These are phyloP conservation scores for Stromatinia cepivora DNA, from an alignment of 2,329 filamentous ascomycete genomes.

Conservation along the genomic window DNA sequence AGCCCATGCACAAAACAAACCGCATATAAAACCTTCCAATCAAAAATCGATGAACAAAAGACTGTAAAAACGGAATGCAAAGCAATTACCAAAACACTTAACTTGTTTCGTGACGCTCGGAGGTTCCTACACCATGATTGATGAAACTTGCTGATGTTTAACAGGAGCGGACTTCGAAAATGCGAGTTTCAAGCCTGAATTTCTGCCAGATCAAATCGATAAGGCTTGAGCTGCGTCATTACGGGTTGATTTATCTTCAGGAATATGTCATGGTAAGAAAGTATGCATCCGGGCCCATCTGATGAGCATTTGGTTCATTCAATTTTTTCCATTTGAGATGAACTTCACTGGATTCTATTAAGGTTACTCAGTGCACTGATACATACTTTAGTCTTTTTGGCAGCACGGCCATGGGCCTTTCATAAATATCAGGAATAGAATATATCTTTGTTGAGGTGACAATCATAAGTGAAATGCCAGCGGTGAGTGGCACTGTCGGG, in stretches of 20 bases:
- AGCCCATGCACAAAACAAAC: not conserved
- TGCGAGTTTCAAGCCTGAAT: not conserved
- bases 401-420: not conserved
- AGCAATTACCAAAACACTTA: too few relatives aligned
- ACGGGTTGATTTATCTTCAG: not conserved
- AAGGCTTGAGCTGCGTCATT: not conserved
- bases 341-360: not conserved
- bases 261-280: not conserved
- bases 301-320: too few relatives aligned
- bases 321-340: not conserved
- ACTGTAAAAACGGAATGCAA: not conserved
- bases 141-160: slow-evolving; percentile 4
- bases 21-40: not conserved
- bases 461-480: not conserved
- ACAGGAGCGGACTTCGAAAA: not conserved
- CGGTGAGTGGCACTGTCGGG: not conserved
- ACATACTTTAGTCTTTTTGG: not conserved
- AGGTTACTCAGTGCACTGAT: not conserved
- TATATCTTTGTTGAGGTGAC: not conserved
- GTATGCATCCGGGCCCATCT: too few relatives aligned
- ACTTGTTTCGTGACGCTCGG: not conserved
- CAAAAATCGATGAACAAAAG: not conserved
- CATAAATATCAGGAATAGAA: not conserved
- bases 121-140: not conserved
- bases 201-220: not conserved